Evolutionary conservation across 1,139 yeast species (phyloP), one percentile per base, ranked within the genome.

Genomic region (Sugiyamaella japonica): DNA sequence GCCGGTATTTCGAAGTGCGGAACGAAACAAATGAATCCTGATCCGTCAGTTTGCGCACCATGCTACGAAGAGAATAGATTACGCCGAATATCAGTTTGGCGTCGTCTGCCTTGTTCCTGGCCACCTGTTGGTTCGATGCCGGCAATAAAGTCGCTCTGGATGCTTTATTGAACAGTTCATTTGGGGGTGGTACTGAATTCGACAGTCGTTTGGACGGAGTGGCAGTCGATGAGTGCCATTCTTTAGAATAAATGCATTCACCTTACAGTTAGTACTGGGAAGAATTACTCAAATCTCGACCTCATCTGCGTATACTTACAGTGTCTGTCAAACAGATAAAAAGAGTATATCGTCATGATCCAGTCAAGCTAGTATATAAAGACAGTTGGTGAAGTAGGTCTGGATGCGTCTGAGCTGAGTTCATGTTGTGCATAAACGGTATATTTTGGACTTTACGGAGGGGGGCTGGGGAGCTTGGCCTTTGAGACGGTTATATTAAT

Each of bases 1-100:
- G 82, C 59, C 91, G 77, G 70, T 85, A 90, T 58, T 80, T 79
- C 2, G 89, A 82, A 0, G 97, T 86, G 9, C 85, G 75, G 66
- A 84, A 88, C 1, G 88, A 80, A 54, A 81, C 78, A 59, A 88
- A 79, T 32, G 78, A 70, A 66, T 86, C 88, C 54, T 71, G 70
- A 46, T 67, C 70, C 4, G 82, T 80, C 49, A 89, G 73, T 64
- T 87, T 85, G 28, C 82, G 76, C 0, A 93, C 80, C 50, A 91
- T 81, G 60, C 85, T 87, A 54, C 91, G 80, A 59, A 93, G 72
- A 7, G 97, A 89, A 67, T 83, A 87, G 16, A 89, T 75, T 49
- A 89, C 83, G n/a, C 99, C 99, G 68, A 89, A 93, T 16, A 93
- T 75, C 44, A 93, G 78, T 68, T 93, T 87, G 10, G 93, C 84